Percentiles rank a stretch among this genome's conserved stretches.
These are phyloP conservation scores for Secale cereale DNA, from an alignment of 176 grass and related monocot species.

Conservation along the genomic window DNA sequence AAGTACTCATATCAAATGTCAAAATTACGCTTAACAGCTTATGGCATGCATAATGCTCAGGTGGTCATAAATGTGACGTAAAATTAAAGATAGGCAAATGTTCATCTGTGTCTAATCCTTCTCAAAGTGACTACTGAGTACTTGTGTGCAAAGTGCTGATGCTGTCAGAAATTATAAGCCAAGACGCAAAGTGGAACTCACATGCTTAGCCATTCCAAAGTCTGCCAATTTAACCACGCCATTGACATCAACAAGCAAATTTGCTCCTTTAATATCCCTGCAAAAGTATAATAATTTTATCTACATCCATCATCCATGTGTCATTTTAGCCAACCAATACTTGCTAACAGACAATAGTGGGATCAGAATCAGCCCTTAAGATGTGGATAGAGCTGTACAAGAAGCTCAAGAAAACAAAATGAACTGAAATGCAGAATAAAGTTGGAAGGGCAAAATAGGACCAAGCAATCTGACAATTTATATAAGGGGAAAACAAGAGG, in stretches of 20 bases:
- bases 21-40: slow-evolving; percentile 18
- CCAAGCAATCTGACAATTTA: not conserved
- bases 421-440: slow-evolving; percentile 18
- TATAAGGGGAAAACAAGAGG: not conserved
- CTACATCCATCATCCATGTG: not conserved
- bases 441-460: not conserved
- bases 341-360: not conserved
- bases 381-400: not conserved
- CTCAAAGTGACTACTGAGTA: not conserved
- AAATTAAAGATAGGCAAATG: not conserved
- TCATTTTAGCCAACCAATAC: slow-evolving; percentile 21
- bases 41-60: not conserved
- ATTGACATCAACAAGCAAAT: slow-evolving; percentile 94
- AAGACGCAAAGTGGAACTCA: slow-evolving; percentile 31
- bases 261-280: slow-evolving; percentile 99
- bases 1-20: not conserved
- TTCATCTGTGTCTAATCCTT: not conserved
- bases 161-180: not conserved
- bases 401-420: slow-evolving; percentile 19
- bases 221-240: slow-evolving; percentile 97
- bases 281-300: slow-evolving; percentile 32
- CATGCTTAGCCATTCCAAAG: slow-evolving; percentile 99
- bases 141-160: not conserved
- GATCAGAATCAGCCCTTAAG: slow-evolving; percentile 15
- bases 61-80: not conserved